phyloP scores from a whole-genome alignment of 2,329 filamentous ascomycete species.

The Cladosporium sphaerospermum region DNA sequence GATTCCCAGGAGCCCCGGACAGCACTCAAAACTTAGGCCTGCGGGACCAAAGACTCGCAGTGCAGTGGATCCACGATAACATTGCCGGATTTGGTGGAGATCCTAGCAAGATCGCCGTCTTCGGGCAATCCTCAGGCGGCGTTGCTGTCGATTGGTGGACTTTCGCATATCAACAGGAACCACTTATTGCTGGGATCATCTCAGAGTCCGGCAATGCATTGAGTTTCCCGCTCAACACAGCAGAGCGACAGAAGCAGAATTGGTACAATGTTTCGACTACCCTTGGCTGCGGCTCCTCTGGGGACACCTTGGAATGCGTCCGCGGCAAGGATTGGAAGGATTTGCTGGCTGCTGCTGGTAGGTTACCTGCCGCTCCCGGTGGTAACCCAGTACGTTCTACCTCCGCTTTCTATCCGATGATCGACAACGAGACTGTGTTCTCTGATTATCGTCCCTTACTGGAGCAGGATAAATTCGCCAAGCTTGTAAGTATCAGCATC shows the following conservation, averaged over 20 bases:
- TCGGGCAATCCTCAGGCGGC: conserved; percentile 25
- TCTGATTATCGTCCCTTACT: conserved; percentile 21
- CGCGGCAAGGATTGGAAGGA: conserved; percentile 14
- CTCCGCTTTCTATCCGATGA: conserved; percentile 22
- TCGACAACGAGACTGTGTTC: conserved; percentile 25
- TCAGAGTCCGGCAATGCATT: conserved; percentile 35
- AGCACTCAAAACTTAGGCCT: conserved; percentile 43
- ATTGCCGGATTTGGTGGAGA: conserved; percentile 48
- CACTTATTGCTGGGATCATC: conserved; percentile 34
- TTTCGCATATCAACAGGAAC: conserved; percentile 31
- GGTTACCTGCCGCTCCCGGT: conserved; percentile 18
- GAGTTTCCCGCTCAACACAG: conserved; percentile 40
- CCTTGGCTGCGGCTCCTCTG: conserved; percentile 36
- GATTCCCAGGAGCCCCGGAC: conserved; percentile 34
- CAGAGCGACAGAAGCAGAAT: conserved; percentile 31
- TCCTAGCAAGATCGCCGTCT: conserved; percentile 20
- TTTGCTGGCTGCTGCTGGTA: conserved; percentile 16
- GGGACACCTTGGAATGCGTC: conserved; percentile 17
- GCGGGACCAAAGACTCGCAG: conserved; percentile 47
- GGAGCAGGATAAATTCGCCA: conserved; percentile 31
- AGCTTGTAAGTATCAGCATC: conserved; percentile 16
- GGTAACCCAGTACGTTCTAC: conserved; percentile 23
- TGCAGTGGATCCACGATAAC: conserved; percentile 49
- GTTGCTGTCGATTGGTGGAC: conserved; percentile 26
- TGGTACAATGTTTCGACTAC: conserved; percentile 38